Base-by-base conservation (phyloP, 306 rosid genomes). In the Hippophae tibetana region DNA sequence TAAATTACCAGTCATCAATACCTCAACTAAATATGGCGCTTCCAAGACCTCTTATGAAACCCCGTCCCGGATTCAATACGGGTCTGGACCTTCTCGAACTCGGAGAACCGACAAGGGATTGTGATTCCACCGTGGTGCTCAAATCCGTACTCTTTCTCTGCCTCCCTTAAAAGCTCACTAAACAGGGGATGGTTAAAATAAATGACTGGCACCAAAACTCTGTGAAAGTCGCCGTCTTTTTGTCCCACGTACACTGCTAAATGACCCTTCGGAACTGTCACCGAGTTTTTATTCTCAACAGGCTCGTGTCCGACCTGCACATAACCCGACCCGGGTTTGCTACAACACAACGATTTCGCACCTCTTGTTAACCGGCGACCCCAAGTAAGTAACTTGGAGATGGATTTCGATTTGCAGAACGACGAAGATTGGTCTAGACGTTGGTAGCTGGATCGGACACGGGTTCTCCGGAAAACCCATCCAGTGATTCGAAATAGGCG, bases 131-230 rank as follows among this genome's bases (percentile, higher is more conserved):
- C 96, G 8, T 79, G 73, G 61, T 88, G 99, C 1, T 78, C 58
- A 51, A 64, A 88, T 64, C 99, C 99, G 60, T 72, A 92, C 69
- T 88, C 86, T 14, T 75, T 8, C 77, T 92, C 96, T 1, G 99
- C 73, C 42, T 88, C 95, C 48, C 62, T 80, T 42, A 92, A 63
- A 54, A 92, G 81, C 43, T 78, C 81, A 9, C 90, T 74, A 25
- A 92, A 92, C 60, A 92, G 66, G 1, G 96, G 99, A 53, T 92
- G 99, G 73, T 88, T 92, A 43, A 82, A 88, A 75, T 88, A 92
- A 7, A 92, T 73, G 69, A 88, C 95, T 3, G 99, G 99, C 55
- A 92, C 90, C 72, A 88, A n/a, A 3, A 86, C 95, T 0, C 99
- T 76, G 48, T 61, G 85, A 56, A 75, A 84, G 61, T 81, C 95